A percentile compares a stretch with the other conserved stretches of the same genome.
These are phyloP conservation scores for Lentinula detonsa DNA, from an alignment of 768 basidiomycete genomes.

Conservation along the genomic window DNA sequence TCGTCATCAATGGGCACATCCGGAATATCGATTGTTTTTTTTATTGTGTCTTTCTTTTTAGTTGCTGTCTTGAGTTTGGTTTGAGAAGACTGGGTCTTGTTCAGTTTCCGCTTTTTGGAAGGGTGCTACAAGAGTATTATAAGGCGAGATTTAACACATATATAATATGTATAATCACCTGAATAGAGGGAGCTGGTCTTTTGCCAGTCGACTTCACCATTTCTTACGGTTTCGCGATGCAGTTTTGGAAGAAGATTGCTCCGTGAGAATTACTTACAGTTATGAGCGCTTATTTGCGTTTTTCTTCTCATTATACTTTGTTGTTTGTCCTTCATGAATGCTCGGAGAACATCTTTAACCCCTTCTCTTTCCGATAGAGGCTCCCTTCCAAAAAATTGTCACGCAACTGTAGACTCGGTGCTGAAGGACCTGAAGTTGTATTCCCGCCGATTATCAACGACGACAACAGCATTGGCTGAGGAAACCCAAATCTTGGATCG, in stretches of 20 bases:
- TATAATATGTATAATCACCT: background rate
- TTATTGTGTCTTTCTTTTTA: conserved; percentile 43
- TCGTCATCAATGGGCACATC: conserved; percentile 31
- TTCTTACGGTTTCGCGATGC: background rate
- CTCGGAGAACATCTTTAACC: background rate
- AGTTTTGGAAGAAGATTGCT: background rate
- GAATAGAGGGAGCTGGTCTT: background rate
- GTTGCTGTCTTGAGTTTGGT: conserved; percentile 17
- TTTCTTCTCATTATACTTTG: no score
- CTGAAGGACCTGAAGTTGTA: conserved; percentile 55
- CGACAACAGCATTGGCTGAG: conserved; percentile 33
- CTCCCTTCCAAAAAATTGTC: background rate
- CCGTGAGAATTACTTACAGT: background rate
- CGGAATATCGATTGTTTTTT: conserved; percentile 63
- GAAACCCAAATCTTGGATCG: conserved; percentile 60
- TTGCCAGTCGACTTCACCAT: conserved; percentile 3
- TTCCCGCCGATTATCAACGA: conserved; percentile 46
- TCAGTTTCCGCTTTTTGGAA: conserved; percentile 6
- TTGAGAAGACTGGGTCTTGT: background rate
- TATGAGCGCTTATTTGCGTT: no score
- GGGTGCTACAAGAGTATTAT: background rate
- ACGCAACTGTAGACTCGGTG: conserved; percentile 38
- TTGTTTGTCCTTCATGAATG: background rate
- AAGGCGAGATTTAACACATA: background rate
- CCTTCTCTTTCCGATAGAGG: background rate